Percentiles rank a stretch among this genome's conserved stretches.
Conservation (phyloP, 129 eudicot genomes). For the Kitagawia praeruptora region DNA sequence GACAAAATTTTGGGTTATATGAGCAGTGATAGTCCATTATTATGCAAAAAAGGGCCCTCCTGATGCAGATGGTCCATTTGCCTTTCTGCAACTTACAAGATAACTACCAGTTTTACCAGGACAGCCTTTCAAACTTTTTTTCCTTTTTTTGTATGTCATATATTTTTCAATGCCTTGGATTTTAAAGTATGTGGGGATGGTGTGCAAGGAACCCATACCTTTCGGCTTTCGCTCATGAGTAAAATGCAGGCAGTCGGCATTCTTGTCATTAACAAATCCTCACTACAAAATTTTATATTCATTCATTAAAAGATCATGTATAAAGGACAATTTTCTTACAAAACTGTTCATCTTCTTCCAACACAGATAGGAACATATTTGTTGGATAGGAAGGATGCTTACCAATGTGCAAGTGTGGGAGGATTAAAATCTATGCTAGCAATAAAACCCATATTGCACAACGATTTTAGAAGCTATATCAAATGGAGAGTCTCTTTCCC, state of each 20-base stretch:
- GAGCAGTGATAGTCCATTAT: not conserved
- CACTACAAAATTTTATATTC: not conserved
- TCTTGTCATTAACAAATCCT: not conserved
- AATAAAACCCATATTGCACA: no score
- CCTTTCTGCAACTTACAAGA: not conserved
- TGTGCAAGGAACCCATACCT: not conserved
- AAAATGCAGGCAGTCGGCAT: not conserved
- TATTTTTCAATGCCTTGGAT: not conserved
- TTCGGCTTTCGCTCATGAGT: not conserved
- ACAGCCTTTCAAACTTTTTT: not conserved
- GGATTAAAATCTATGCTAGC: not conserved
- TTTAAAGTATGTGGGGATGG: not conserved
- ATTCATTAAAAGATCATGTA: not conserved
- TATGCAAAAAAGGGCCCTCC: not conserved
- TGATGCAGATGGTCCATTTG: not conserved
- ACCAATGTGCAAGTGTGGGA: not conserved
- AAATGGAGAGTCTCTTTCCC: not conserved
- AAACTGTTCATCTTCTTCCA: not conserved
- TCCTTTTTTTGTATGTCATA: not conserved
- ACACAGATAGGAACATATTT: not conserved
- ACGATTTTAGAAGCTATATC: not conserved
- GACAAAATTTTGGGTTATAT: slow-evolving; percentile 3
- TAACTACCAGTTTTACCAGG: not conserved
- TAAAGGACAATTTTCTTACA: no score
- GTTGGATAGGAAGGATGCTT: not conserved